phyloP scores from a whole-genome alignment of 1,139 yeast species.

The Geotrichum aggregatum region DNA sequence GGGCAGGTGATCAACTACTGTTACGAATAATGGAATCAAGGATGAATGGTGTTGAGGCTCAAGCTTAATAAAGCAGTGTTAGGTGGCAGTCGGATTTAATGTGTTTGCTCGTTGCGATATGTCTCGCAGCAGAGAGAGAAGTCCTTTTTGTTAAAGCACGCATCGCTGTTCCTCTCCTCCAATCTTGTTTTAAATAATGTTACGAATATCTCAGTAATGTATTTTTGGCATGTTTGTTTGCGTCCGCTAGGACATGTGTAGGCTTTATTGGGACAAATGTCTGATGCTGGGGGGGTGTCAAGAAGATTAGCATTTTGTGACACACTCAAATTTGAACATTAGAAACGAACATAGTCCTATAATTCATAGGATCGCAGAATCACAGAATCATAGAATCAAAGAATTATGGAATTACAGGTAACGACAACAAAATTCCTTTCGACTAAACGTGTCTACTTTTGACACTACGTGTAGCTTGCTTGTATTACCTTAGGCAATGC shows the following conservation, averaged over 20 bases:
- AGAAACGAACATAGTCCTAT: no score
- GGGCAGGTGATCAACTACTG: slow-evolving; percentile 26
- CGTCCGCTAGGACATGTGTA: not conserved
- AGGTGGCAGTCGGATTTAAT: no score
- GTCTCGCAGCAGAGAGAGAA: not conserved
- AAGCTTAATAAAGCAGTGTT: not conserved
- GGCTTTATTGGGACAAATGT: not conserved
- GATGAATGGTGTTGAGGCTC: no score
- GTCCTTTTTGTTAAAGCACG: not conserved
- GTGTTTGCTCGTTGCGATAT: not conserved
- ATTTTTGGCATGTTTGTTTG: not conserved
- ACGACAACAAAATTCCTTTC: no score
- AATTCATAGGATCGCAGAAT: no score
- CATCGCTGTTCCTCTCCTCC: not conserved
- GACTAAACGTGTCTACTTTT: no score
- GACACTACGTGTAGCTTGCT: no score
- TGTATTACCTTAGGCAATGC: no score
- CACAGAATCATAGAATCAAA: no score
- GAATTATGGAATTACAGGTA: no score
- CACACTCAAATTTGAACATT: not conserved
- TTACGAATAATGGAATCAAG: no score
- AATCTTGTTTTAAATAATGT: slow-evolving; percentile 5
- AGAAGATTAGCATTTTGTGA: not conserved
- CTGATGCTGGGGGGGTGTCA: not conserved
- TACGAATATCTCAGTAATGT: not conserved